phyloP scores from a whole-genome alignment of 164 flowering plant genomes.

The Stephania cephalantha region DNA sequence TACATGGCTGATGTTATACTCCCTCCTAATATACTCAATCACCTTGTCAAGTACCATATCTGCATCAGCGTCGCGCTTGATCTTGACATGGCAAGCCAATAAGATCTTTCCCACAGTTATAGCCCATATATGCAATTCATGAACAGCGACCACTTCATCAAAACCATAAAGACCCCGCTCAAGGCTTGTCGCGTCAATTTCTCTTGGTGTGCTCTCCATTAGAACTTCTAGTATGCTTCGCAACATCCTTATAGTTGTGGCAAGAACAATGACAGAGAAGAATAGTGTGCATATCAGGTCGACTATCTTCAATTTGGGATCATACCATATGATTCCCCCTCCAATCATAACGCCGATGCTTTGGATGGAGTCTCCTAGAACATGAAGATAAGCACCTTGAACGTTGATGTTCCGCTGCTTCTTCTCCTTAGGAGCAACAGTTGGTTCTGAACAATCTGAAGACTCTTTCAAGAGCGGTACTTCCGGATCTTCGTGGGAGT shows the following conservation, averaged over 20 bases:
- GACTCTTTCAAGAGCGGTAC: conserved; percentile 36
- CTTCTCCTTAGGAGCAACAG: conserved; percentile 22
- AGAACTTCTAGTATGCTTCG: conserved; percentile 71
- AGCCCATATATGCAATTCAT: conserved; percentile 91
- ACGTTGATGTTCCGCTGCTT: conserved; percentile 62
- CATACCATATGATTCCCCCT: conserved; percentile 77
- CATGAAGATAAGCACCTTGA: conserved; percentile 91
- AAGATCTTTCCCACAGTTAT: conserved; percentile 81
- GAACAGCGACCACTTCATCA: conserved; percentile 78
- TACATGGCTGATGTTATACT: conserved; percentile 78
- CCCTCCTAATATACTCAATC: conserved; percentile 57
- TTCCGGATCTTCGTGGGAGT: not conserved
- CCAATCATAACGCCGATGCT: conserved; percentile 89
- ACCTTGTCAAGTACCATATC: conserved; percentile 70
- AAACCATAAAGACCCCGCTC: conserved; percentile 78
- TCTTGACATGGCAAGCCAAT: conserved; percentile 75
- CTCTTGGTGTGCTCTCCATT: conserved; percentile 93
- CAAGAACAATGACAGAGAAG: conserved; percentile 65
- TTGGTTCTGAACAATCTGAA: conserved; percentile 16
- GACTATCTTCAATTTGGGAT: conserved; percentile 74
- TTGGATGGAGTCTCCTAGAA: conserved; percentile 81
- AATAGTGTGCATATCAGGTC: conserved; percentile 78
- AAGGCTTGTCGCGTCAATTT: conserved; percentile 75
- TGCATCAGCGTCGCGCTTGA: conserved; percentile 67
- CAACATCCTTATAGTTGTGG: conserved; percentile 69